Base-by-base conservation (phyloP, 78 protist species). In the Dictyostelium firmibasis region DNA sequence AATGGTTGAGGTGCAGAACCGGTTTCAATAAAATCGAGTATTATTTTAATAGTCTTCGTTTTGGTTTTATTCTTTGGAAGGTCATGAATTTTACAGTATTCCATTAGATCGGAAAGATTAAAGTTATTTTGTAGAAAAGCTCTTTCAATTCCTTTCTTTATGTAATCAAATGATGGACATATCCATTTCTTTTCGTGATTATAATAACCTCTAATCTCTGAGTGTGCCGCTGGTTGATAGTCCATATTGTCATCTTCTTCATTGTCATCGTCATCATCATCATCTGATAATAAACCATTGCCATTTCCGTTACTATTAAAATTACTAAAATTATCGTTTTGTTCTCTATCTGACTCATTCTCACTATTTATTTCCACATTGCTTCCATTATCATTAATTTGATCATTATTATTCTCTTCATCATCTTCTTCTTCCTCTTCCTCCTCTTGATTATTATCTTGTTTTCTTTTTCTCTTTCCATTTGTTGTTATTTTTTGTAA, bases 381-480 rank as follows among this genome's bases (percentile, higher is more conserved):
- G n/a, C n/a, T n/a, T n/a, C 33, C 1, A 67, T 67, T 67, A 67
- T 67, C 27, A n/a, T 29, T 67, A 62, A 9, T 62, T 50, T 50
- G 62, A 72, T 8, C 29, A 72, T 18, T 72, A 72, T 16, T 33
- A 23, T 14, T 18, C 9, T 23, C 57, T 77, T 77, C 57, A 0
- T 10, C 83, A 20, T 16, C 82, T n/a, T 6, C 60, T 35, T n/a
- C 50, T 1, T 75, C 62, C 11, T n/a, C 62, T 23, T 38, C 41
- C 0, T 41, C n/a, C 0, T 16, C 81, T 6, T 27, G 11, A 13
- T 31, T 27, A 33, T 75, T 11, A 2, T 76, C 82, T 18, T 18
- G 36, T 77, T 77, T 33, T 75, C 81, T 75, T 77, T 41, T 77
- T 81, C 70, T 81, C 38, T 31, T 81, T 50, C 74, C 50, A 23